Conservation (phyloP, 345 rosid species). For the Camelina sativa region DNA sequence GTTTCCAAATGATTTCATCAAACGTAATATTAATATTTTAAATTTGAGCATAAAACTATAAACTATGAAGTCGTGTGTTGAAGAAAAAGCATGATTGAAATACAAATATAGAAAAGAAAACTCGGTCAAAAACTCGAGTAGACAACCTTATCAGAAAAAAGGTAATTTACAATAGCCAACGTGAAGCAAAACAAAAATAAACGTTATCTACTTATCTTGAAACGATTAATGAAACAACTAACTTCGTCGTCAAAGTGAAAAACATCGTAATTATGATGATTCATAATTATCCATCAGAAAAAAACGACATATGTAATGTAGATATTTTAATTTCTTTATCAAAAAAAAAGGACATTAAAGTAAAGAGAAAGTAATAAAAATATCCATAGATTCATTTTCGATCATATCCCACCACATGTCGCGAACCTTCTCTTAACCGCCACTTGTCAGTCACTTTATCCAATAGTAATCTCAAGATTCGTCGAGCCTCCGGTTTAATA, state of each 20-base stretch:
- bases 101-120: too few species aligned
- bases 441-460: slow-evolving; percentile 41
- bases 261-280: slow-evolving; percentile 4
- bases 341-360: neutral
- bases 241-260: slow-evolving; percentile 13
- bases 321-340: neutral
- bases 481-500: neutral
- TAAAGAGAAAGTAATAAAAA: slow-evolving; percentile 19
- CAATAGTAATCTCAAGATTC: neutral
- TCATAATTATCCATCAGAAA: slow-evolving; percentile 25
- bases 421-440: slow-evolving; percentile 14
- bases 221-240: slow-evolving; percentile 4
- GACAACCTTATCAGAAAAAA: neutral
- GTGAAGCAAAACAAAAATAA: neutral
- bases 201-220: slow-evolving; percentile 2
- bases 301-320: slow-evolving; percentile 7
- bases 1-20: too few species aligned
- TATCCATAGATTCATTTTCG: slow-evolving; percentile 16
- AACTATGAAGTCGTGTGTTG: too few species aligned
- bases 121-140: neutral
- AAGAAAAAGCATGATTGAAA: too few species aligned
- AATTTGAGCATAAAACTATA: too few species aligned
- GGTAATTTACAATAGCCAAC: neutral
- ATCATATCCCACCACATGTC: slow-evolving; percentile 49
- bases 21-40: too few species aligned